These are phyloP conservation scores for Ogataea polymorpha DNA, from an alignment of 805 yeast genomes.

Conservation along the genomic window DNA sequence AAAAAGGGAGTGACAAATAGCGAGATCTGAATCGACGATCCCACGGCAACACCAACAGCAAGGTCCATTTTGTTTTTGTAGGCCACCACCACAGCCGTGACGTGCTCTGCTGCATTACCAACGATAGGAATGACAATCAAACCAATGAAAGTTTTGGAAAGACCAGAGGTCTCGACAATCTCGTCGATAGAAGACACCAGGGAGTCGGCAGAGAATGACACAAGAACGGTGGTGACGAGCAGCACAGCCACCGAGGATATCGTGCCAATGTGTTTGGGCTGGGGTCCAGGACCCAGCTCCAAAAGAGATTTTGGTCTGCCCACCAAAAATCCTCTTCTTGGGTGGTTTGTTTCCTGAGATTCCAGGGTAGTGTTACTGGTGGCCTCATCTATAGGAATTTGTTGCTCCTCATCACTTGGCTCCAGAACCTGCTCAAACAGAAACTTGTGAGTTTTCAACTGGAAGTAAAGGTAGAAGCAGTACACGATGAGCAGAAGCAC, in stretches of 20 bases:
- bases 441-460: slow-evolving; percentile 78
- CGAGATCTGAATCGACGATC: slow-evolving; percentile 93
- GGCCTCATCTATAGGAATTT: not conserved
- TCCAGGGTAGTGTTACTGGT: not conserved
- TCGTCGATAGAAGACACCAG: slow-evolving; percentile 92
- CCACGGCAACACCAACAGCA: slow-evolving; percentile 95
- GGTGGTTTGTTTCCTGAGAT: slow-evolving; percentile 1
- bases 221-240: slow-evolving; percentile 66
- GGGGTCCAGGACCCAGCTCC: slow-evolving; percentile 24
- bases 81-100: slow-evolving; percentile 93
- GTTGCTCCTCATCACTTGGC: slow-evolving; percentile 34
- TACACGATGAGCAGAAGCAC: slow-evolving; percentile 75
- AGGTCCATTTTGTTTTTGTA: slow-evolving; percentile 95
- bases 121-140: slow-evolving; percentile 92
- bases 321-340: slow-evolving; percentile 28
- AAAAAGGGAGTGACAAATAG: slow-evolving; percentile 92
- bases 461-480: slow-evolving; percentile 77
- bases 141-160: slow-evolving; percentile 94
- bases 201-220: slow-evolving; percentile 89
- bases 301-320: slow-evolving; percentile 31
- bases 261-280: slow-evolving; percentile 45
- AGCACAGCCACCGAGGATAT: slow-evolving; percentile 54
- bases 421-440: slow-evolving; percentile 54
- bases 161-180: slow-evolving; percentile 77
- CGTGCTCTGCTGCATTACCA: slow-evolving; percentile 99